phyloP scores from a whole-genome alignment of 306 rosid species.

The Trifolium repens region DNA sequence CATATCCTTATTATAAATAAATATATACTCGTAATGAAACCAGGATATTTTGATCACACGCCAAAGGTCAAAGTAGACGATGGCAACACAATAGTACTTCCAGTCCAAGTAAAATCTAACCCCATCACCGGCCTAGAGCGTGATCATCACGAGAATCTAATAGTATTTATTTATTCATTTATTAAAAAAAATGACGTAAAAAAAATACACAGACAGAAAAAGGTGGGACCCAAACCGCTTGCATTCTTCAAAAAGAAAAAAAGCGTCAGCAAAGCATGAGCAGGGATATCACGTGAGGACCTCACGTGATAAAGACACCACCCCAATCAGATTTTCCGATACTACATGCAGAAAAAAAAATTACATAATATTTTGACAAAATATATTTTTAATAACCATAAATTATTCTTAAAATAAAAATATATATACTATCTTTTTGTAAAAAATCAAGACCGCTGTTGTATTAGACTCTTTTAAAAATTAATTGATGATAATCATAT shows the following conservation, averaged over 20 bases:
- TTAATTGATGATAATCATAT: too few species aligned
- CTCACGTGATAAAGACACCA: conserved; percentile 40
- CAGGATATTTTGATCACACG: too few species aligned
- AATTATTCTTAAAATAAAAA: too few species aligned
- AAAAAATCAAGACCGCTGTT: neutral
- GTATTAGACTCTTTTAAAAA: too few species aligned
- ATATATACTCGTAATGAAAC: too few species aligned
- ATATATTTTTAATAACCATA: too few species aligned
- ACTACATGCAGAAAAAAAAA: too few species aligned
- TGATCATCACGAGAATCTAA: neutral
- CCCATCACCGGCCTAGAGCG: neutral
- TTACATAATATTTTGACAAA: too few species aligned
- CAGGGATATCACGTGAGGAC: conserved; percentile 28
- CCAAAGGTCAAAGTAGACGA: conserved; percentile 15
- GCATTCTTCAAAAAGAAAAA: neutral
- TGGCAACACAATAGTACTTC: neutral
- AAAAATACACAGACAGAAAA: neutral
- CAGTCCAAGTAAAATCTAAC: neutral
- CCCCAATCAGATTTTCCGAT: neutral
- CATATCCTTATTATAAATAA: too few species aligned
- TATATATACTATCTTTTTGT: too few species aligned
- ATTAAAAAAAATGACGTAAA: too few species aligned
- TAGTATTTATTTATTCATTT: neutral
- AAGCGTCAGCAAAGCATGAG: neutral
- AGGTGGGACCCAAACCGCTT: neutral